phyloP scores from a whole-genome alignment of 106 monocot species.

The Dioscorea alata region DNA sequence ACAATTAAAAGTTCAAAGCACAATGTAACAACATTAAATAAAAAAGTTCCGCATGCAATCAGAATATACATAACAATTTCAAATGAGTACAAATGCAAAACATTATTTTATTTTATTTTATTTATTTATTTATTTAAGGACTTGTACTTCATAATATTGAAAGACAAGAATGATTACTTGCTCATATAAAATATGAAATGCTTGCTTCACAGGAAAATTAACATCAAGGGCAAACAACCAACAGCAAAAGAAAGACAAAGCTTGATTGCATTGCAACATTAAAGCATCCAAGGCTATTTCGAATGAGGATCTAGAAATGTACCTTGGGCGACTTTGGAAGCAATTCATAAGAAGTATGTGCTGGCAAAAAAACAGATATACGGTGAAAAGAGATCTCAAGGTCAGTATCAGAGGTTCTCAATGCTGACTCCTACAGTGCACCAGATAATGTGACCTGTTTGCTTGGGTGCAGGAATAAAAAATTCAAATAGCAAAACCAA shows the following conservation, averaged over 20 bases:
- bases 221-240: slow-evolving; percentile 94
- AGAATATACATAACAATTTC: too few relatives aligned
- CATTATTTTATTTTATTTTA: too few relatives aligned
- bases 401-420: slow-evolving; percentile 49
- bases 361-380: slow-evolving; percentile 51
- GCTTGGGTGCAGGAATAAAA: slow-evolving; percentile 2
- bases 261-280: not conserved
- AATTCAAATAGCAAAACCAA: not conserved
- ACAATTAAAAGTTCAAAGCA: too few relatives aligned
- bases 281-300: not conserved
- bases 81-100: too few relatives aligned
- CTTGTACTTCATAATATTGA: not conserved
- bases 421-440: slow-evolving; percentile 29
- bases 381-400: slow-evolving; percentile 49
- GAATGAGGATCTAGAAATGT: not conserved
- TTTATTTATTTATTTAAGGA: too few relatives aligned
- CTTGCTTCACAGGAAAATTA: slow-evolving; percentile 95
- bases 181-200: slow-evolving; percentile 92
- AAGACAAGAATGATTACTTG: slow-evolving; percentile 39
- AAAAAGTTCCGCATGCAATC: too few relatives aligned
- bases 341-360: slow-evolving; percentile 70
- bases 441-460: slow-evolving; percentile 28
- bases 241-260: not conserved
- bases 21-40: too few relatives aligned
- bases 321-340: slow-evolving; percentile 92